Evolutionary conservation across 345 rosid genomes (phyloP).

Genomic region (Limnanthes douglasii): DNA sequence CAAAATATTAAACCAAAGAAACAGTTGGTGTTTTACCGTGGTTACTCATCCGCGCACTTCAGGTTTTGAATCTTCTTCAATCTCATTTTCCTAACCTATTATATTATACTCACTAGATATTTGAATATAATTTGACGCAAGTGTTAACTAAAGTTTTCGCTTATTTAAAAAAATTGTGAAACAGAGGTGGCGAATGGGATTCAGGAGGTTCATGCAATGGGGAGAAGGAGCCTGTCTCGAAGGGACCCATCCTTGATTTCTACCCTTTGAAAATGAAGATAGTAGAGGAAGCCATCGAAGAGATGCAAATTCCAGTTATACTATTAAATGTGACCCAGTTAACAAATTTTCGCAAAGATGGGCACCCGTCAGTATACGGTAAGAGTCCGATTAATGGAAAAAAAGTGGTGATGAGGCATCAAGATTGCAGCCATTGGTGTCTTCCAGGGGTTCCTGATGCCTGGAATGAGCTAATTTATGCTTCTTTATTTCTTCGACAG

Average conservation of each 20-base stretch:
- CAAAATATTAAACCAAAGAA: slow-evolving; percentile 31
- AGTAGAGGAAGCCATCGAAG: slow-evolving; percentile 58
- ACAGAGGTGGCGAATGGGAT: slow-evolving; percentile 96
- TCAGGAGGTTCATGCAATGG: slow-evolving; percentile 86
- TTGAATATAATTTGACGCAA: too few relatives aligned
- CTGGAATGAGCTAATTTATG: slow-evolving; percentile 90
- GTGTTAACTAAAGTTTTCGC: too few relatives aligned
- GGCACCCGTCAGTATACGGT: slow-evolving; percentile 77
- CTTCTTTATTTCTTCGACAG: slow-evolving; percentile 30
- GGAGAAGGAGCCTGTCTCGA: slow-evolving; percentile 51
- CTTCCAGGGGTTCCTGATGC: slow-evolving; percentile 89
- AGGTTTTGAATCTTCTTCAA: slow-evolving; percentile 23
- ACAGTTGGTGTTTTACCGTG: slow-evolving; percentile 76
- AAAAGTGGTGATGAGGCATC: slow-evolving; percentile 28
- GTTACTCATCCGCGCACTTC: slow-evolving; percentile 94
- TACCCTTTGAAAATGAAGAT: slow-evolving; percentile 87
- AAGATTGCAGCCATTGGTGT: slow-evolving; percentile 99
- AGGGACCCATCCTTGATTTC: slow-evolving; percentile 37
- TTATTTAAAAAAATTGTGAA: too few relatives aligned
- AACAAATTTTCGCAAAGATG: slow-evolving; percentile 86
- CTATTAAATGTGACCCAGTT: slow-evolving; percentile 68
- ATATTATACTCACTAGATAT: too few relatives aligned
- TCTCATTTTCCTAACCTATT: too few relatives aligned
- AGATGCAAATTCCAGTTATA: slow-evolving; percentile 39
- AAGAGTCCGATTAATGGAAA: slow-evolving; percentile 26